Evolutionary conservation across 306 rosid genomes (phyloP), one percentile per base, ranked within the genome.

Genomic region (Astragalus glycyphyllos): DNA sequence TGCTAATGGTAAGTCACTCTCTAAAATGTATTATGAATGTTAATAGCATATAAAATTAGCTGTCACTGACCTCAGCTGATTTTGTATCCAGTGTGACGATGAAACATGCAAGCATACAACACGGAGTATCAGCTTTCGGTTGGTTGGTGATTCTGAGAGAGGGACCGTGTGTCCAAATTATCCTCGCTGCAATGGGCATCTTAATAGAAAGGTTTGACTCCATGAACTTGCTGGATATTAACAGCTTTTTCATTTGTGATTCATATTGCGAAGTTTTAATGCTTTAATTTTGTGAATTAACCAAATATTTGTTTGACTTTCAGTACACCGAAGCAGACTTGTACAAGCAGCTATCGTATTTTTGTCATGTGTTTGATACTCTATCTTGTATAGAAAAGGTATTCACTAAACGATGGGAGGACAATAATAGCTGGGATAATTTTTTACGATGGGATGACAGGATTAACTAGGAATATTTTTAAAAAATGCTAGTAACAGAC

Each of bases 81-180:
- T 73, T 71, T 58, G 68, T 75, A 72, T 79, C 61, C 88, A 94
- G 98, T 90, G 98, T 75, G 98, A 94, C 8, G 98, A 90, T 56
- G 98, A 94, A 81, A 90, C 96, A 14, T 94, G 98, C 63, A 87
- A 90, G 65, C 73, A 84, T 77, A 60, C 88, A 38, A 94, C 97
- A 0, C 95, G 95, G 42, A 77, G 86, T 84, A 69, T 90, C 78
- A 90, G 83, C 81, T 87, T 88, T 62, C 86, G 87, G 71, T 68
- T 89, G 76, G 72, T 89, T 66, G 97, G 98, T 57, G 95, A 90
- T 84, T 79, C 92, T n/a, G 97, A 93, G 82, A 87, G 87, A 82
- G 98, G 98, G 78, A 84, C 95, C 4, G 92, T 90, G 13, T 94
- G 98, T 80, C 97, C 98, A 31, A 86, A 90, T 78, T 89, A 94